Evolutionary conservation across 495 filamentous ascomycete genomes (phyloP), one percentile per base, ranked within the genome.

Genomic region (Lasiosphaeria ovina): DNA sequence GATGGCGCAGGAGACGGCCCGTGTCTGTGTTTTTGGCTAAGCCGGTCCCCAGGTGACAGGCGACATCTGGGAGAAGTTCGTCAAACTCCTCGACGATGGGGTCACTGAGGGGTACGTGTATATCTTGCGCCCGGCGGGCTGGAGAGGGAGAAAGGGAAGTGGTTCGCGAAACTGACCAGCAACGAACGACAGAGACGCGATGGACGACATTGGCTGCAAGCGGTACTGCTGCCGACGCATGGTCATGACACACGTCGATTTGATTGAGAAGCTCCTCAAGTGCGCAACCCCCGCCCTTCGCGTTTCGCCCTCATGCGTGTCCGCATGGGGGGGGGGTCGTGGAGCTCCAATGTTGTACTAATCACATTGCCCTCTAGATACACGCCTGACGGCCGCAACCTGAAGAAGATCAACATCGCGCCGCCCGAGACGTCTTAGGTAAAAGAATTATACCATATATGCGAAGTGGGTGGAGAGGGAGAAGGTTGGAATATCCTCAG

Each of bases 191-290:
- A 72, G 66, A 35, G 91, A 96, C 66, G 94, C 93, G 33, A 93
- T 98, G 88, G 92, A 98, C 71, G 79, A 90, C 61, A 86, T 98
- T 8, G 91, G 91, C 35, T 91, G 93, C 78, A 92, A 91, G 74
- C 86, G 94, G 40, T 98, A 98, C 77, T 98, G 94, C 81, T 98
- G 94, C 76, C 89, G 94, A 51, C 86, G 94, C 71, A 98, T 98
- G 94, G 82, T 98, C 67, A 96, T 98, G 91, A 98, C 94, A n/a
- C 94, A 98, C 73, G 95, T 98, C 62, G 94, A 98, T 72, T 79
- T 98, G 55, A 98, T 98, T 63, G 94, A 98, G 82, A 98, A 98
- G 80, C 83, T 98, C 17, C 83, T 98, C 32, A 91, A 93, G 93
- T 98, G 84, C 66, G 82, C 63, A 6, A 31, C 31, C 16, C 33